These are phyloP conservation scores for Serpula lacrymans DNA, from an alignment of 768 basidiomycete genomes.

Conservation along the genomic window DNA sequence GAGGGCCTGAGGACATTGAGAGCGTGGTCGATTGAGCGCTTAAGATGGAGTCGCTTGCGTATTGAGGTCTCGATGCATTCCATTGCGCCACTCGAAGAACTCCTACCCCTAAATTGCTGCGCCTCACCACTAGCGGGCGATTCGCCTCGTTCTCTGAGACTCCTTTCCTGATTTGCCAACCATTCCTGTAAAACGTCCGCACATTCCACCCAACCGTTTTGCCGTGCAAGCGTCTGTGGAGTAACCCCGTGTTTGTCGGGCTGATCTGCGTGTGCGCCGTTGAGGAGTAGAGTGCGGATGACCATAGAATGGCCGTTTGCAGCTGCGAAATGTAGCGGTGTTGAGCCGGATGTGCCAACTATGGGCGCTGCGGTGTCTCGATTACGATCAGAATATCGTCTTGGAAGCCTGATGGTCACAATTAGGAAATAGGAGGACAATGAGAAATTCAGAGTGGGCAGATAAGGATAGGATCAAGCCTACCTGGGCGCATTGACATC, in stretches of 20 bases:
- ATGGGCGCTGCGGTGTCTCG: slow-evolving; percentile 67
- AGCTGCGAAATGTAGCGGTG: slow-evolving; percentile 95
- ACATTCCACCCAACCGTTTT: slow-evolving; percentile 77
- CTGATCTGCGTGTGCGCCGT: slow-evolving; percentile 78
- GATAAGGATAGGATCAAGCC: slow-evolving; percentile 17
- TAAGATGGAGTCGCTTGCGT: slow-evolving; percentile 60
- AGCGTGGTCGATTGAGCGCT: slow-evolving; percentile 76
- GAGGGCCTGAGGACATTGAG: slow-evolving; percentile 45
- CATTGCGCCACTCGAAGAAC: slow-evolving; percentile 18
- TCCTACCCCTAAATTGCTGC: slow-evolving; percentile 13
- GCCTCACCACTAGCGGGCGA: slow-evolving; percentile 18
- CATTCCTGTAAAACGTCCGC: slow-evolving; percentile 72
- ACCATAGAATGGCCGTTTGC: slow-evolving; percentile 87
- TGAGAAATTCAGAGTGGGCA: slow-evolving; percentile 6
- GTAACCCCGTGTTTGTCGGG: slow-evolving; percentile 91
- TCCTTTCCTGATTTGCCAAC: slow-evolving; percentile 57
- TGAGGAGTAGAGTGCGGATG: slow-evolving; percentile 74
- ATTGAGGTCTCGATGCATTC: slow-evolving; percentile 28
- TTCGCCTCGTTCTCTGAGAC: slow-evolving; percentile 52
- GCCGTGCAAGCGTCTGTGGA: slow-evolving; percentile 77
- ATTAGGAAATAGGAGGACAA: slow-evolving; percentile 8
- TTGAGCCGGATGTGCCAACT: slow-evolving; percentile 82
- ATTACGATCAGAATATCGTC: slow-evolving; percentile 70
- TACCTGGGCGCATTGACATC: slow-evolving; percentile 96
- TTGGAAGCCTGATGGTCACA: slow-evolving; percentile 50